These are phyloP conservation scores for Aspergillus neotritici DNA, from an alignment of 2,329 filamentous ascomycete species.

Conservation along the genomic window DNA sequence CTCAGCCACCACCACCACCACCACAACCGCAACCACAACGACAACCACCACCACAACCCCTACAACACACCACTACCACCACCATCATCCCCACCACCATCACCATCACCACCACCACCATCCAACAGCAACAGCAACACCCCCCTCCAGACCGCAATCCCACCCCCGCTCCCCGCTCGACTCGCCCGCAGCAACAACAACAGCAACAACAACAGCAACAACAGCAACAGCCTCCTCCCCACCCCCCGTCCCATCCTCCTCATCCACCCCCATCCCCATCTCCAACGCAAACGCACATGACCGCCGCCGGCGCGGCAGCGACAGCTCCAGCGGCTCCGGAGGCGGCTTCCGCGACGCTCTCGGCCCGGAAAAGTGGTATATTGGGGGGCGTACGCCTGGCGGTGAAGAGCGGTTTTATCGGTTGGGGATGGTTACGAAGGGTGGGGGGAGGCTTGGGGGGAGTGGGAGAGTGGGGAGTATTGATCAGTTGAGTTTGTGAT, in stretches of 20 bases:
- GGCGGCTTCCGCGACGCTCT: slow-evolving; percentile 43
- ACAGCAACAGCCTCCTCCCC: slow-evolving; percentile 35
- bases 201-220: slow-evolving; percentile 31
- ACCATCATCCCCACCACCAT: slow-evolving; percentile 16
- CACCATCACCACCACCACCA: slow-evolving; percentile 8
- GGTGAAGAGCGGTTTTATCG: slow-evolving; percentile 47
- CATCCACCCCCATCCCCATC: slow-evolving; percentile 30
- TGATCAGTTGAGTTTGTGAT: slow-evolving; percentile 46
- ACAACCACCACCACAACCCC: too few species aligned
- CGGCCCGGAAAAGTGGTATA: slow-evolving; percentile 48
- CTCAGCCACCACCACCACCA: slow-evolving; percentile 11
- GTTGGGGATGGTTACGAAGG: slow-evolving; percentile 44
- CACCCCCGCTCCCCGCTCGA: slow-evolving; percentile 24
- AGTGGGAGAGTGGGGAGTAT: slow-evolving; percentile 42
- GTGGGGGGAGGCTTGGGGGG: slow-evolving; percentile 37
- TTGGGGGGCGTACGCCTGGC: slow-evolving; percentile 42
- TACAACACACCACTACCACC: slow-evolving; percentile 30
- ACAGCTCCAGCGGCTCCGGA: slow-evolving; percentile 43
- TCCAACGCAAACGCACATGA: slow-evolving; percentile 32
- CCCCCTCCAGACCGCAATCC: slow-evolving; percentile 16
- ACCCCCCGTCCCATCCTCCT: slow-evolving; percentile 28
- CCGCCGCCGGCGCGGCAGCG: slow-evolving; percentile 43
- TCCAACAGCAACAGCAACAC: slow-evolving; percentile 1
- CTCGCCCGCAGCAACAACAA: slow-evolving; percentile 32
- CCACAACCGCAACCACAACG: slow-evolving; percentile 22